Base-by-base conservation (phyloP, 2,329 filamentous ascomycete species). In the Claviceps sp. region DNA sequence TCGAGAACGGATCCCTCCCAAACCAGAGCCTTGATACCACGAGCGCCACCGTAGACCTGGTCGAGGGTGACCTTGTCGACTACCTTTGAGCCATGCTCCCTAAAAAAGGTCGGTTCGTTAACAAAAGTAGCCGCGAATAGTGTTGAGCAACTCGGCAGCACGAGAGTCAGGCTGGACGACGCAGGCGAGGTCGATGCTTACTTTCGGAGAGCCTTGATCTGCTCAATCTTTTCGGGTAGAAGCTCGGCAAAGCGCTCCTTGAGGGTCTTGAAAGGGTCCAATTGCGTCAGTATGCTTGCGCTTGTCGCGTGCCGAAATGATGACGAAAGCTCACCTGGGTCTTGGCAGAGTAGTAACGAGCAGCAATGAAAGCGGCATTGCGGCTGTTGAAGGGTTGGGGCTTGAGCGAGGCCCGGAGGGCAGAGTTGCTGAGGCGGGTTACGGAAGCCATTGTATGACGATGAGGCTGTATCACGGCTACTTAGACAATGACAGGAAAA, bases 1-100 rank as follows among this genome's bases (percentile, higher is more conserved):
- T 98, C 93, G 65, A 98, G 86, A 64, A 98, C 93, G 65, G 93
- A 98, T 64, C 91, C 85, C 77, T 98, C 93, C 93, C 93, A 98
- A 65, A 98, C 93, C 56, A 98, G 85, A 62, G 85, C 85, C 83
- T 97, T 98, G 77, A 98, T 95, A 67, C 93, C 91, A 78, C 93
- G 91, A 67, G 93, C 93, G 83, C 93, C 93, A 71, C 93, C 93
- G 72, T 97, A 98, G 69, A 95, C 93, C 78, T 98, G 93, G 79
- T 97, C 93, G 60, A 98, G 87, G 56, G 93, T 98, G 70, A 98
- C 88, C 81, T 97, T 88, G 71, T 93, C 91, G 62, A 98, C 70
- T 65, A 97, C 88, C 78, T 91, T 97, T 79, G 79, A 87, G 70
- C 93, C 93, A 71, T 94, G 82, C 68, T 95, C 91, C 76, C 89